Evolutionary conservation across 176 grass and related monocot genomes (phyloP), one percentile per base, ranked within the genome.

Genomic region (Phragmites australis): DNA sequence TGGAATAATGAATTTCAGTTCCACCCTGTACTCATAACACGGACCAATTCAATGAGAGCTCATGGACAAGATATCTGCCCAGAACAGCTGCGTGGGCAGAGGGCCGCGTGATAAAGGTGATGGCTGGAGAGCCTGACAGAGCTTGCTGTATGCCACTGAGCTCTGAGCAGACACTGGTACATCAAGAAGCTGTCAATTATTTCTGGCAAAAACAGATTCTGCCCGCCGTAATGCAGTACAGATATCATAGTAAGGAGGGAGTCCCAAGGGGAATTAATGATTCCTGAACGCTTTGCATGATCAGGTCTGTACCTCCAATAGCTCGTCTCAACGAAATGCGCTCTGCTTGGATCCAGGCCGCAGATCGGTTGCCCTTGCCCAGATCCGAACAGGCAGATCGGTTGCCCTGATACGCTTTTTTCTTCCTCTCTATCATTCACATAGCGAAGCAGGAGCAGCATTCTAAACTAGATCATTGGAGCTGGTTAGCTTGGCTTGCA

Each of bases 191-290:
- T 89, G 83, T 68, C 78, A 86, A 89, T 89, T 66, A 89, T 86
- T 89, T 86, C 75, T 84, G 23, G 76, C 61, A 34, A 53, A 76
- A 85, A 81, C 82, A 89, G 70, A 76, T 89, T 85, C 88, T 86
- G 82, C 88, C 88, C 86, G 78, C 78, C 83, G 72, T 86, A 89
- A 89, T 86, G 88, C 83, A 85, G 87, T 89, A 86, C 78, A 89
- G 83, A 89, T 89, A 50, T 89, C 83, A 67, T 72, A 69, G 78
- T 82, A 72, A 73, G 72, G 75, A 59, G 51, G 55, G 60, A 63
- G 66, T 34, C 83, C 87, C 72, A 45, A 59, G 47, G 60, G 56
- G 15, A 53, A 43, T 81, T 86, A 86, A 86, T 89, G 88, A 72
- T 77, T 65, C 72, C 70, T 82, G 88, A 86, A 58, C 65, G 72